These are phyloP conservation scores for Calonectria multiphialidica DNA, from an alignment of 2,329 filamentous ascomycete species.

Conservation along the genomic window DNA sequence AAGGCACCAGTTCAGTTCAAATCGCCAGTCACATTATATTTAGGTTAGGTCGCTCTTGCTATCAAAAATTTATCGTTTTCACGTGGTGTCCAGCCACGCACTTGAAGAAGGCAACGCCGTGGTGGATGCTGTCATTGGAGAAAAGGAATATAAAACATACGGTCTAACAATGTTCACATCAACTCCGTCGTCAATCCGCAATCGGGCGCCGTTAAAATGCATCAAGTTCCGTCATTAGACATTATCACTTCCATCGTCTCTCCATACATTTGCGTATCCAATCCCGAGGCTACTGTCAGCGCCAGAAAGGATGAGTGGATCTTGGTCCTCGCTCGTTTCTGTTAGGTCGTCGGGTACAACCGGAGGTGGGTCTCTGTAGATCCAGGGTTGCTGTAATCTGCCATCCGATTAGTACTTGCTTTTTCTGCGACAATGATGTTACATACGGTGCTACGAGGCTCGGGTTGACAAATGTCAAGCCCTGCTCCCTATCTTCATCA, in stretches of 20 bases:
- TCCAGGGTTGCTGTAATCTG: slow-evolving; percentile 79
- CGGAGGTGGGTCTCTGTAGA: slow-evolving; percentile 69
- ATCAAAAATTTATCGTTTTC: neutral
- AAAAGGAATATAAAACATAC: slow-evolving; percentile 21
- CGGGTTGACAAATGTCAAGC: slow-evolving; percentile 80
- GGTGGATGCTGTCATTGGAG: neutral
- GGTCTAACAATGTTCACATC: slow-evolving; percentile 20
- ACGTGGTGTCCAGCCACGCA: neutral
- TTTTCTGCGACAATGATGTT: neutral
- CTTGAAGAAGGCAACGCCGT: neutral
- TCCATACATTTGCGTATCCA: slow-evolving; percentile 55
- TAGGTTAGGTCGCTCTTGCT: slow-evolving; percentile 16
- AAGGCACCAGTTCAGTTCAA: neutral
- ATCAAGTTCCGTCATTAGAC: slow-evolving; percentile 30
- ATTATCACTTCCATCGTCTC: slow-evolving; percentile 41
- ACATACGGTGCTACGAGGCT: slow-evolving; percentile 77
- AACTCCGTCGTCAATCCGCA: slow-evolving; percentile 21
- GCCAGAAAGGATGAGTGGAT: slow-evolving; percentile 47
- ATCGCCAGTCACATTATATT: neutral
- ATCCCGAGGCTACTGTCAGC: slow-evolving; percentile 53
- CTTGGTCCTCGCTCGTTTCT: slow-evolving; percentile 41
- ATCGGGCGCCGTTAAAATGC: slow-evolving; percentile 27
- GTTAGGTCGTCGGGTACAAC: slow-evolving; percentile 41
- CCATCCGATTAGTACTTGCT: slow-evolving; percentile 28
- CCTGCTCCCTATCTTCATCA: slow-evolving; percentile 79